Evolutionary conservation across 176 grass and related monocot species (phyloP).

Genomic region (Phoenix dactylifera): DNA sequence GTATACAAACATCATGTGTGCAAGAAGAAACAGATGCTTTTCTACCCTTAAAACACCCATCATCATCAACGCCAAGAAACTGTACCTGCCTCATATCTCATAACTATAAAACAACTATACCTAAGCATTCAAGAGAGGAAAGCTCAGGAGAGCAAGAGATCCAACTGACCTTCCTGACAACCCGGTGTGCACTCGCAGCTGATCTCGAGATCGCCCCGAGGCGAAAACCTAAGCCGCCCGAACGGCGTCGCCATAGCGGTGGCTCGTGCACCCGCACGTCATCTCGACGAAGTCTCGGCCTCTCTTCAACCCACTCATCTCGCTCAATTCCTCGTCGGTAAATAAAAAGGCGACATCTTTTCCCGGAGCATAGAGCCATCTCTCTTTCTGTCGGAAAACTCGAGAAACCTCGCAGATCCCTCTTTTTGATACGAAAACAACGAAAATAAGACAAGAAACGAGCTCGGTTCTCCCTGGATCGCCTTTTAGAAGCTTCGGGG

Average conservation of each 20-base stretch:
- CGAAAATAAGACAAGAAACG: constrained; percentile 15
- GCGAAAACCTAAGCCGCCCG: constrained; percentile 68
- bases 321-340: constrained; percentile 71
- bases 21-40: constrained; percentile 6
- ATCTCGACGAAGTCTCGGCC: constrained; percentile 59
- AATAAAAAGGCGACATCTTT: constrained; percentile 35
- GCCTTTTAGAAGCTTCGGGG: no score
- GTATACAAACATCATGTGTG: constrained; percentile 15
- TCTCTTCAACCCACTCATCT: constrained; percentile 56
- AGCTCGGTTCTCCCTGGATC: constrained; percentile 28
- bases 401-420: constrained; percentile 29
- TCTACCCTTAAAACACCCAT: not conserved
- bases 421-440: constrained; percentile 29
- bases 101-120: no score
- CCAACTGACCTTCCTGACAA: constrained; percentile 70
- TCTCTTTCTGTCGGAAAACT: constrained; percentile 17
- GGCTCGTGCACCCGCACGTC: constrained; percentile 96
- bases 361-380: constrained; percentile 34
- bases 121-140: no score
- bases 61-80: no score
- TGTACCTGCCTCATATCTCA: no score
- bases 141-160: not conserved
- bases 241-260: constrained; percentile 94
- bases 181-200: constrained; percentile 83
- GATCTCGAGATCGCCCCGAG: constrained; percentile 74